These are phyloP conservation scores for Fusarium xylarioides DNA, from an alignment of 2,329 filamentous ascomycete genomes.

Conservation along the genomic window DNA sequence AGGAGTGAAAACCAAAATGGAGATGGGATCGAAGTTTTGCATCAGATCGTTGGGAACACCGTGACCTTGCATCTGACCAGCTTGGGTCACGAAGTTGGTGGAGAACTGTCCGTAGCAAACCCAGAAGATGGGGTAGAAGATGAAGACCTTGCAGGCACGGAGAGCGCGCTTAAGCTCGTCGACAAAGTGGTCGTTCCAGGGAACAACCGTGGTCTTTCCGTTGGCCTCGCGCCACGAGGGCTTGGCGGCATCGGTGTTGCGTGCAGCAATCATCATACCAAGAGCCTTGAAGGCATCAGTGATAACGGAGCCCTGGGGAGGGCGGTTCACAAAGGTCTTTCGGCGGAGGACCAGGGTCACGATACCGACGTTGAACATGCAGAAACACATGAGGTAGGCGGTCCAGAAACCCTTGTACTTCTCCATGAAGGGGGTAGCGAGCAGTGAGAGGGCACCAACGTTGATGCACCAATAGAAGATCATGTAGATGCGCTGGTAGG, in stretches of 20 bases:
- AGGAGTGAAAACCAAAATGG: slow-evolving; percentile 73
- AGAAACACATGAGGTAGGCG: slow-evolving; percentile 66
- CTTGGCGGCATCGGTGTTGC: slow-evolving; percentile 69
- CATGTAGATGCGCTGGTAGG: slow-evolving; percentile 75
- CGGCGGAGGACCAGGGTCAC: slow-evolving; percentile 58
- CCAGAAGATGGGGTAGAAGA: slow-evolving; percentile 74
- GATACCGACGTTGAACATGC: slow-evolving; percentile 70
- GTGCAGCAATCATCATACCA: slow-evolving; percentile 50
- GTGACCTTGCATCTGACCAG: slow-evolving; percentile 64
- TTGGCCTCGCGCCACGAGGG: slow-evolving; percentile 69
- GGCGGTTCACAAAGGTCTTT: slow-evolving; percentile 61
- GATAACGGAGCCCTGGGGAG: slow-evolving; percentile 69
- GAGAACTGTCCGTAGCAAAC: slow-evolving; percentile 74
- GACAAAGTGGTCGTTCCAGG: slow-evolving; percentile 76
- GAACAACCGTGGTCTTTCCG: slow-evolving; percentile 52
- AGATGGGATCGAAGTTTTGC: slow-evolving; percentile 73
- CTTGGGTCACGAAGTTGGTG: slow-evolving; percentile 72
- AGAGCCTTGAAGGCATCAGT: slow-evolving; percentile 67
- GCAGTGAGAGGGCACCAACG: slow-evolving; percentile 72
- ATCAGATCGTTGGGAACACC: slow-evolving; percentile 77
- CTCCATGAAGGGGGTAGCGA: slow-evolving; percentile 76
- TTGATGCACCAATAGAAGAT: slow-evolving; percentile 81
- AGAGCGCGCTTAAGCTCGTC: slow-evolving; percentile 74
- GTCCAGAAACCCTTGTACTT: slow-evolving; percentile 73
- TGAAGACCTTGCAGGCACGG: slow-evolving; percentile 77